Conservation (phyloP, 2,329 filamentous ascomycete species). For the Fusarium equiseti region DNA sequence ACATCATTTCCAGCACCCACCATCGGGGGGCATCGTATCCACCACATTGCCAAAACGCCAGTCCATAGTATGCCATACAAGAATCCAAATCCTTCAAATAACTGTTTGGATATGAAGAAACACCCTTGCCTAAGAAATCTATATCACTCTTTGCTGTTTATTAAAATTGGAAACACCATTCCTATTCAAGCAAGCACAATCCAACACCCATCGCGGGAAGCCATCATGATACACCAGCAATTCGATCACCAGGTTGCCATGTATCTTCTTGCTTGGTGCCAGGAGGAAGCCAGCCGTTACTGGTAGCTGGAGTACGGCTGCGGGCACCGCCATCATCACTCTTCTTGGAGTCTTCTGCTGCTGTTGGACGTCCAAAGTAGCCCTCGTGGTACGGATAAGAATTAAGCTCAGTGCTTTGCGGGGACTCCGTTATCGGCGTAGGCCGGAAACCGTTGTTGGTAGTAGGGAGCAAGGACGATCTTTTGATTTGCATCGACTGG, state of each 20-base stretch:
- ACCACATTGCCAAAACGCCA: conserved; percentile 34
- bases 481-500: conserved; percentile 62
- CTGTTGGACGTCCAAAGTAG: conserved; percentile 54
- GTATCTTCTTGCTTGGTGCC: conserved; percentile 90
- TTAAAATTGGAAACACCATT: conserved; percentile 18
- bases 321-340: conserved; percentile 62
- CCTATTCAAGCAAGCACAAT: conserved; percentile 3
- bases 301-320: conserved; percentile 58
- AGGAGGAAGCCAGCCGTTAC: conserved; percentile 74
- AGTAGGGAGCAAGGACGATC: conserved; percentile 73
- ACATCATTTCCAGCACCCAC: conserved; percentile 32
- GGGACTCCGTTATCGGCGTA: conserved; percentile 41
- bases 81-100: conserved; percentile 29
- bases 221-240: conserved; percentile 42
- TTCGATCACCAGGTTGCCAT: conserved; percentile 67
- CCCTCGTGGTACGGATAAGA: conserved; percentile 61
- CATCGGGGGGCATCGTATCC: conserved; percentile 9
- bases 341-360: conserved; percentile 65
- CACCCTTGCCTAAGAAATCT: conserved; percentile 10
- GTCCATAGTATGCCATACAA: conserved; percentile 39
- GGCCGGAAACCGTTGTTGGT: conserved; percentile 55
- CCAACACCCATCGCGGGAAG: not conserved
- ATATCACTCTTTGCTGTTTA: conserved; percentile 19
- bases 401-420: conserved; percentile 44
- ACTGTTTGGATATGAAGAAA: conserved; percentile 19